These are phyloP conservation scores for Zea luxurians DNA, from an alignment of 176 grass and related monocot species.

Conservation along the genomic window DNA sequence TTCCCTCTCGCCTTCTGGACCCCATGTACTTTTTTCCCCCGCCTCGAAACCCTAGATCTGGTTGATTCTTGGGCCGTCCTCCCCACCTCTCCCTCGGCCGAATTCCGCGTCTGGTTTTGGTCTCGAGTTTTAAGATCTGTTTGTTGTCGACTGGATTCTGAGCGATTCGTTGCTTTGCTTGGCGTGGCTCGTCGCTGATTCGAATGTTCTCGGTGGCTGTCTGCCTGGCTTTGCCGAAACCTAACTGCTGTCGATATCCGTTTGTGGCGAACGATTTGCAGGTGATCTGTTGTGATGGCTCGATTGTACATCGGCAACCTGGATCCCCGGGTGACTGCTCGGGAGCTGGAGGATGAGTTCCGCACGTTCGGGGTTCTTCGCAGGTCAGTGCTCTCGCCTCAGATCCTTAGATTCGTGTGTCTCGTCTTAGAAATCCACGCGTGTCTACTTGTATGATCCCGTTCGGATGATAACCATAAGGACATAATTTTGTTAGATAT, in stretches of 20 bases:
- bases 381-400: slow-evolving; percentile 45
- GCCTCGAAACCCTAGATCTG: background rate
- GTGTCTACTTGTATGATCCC: too few relatives aligned
- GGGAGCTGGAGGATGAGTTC: slow-evolving; percentile 87
- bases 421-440: background rate
- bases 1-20: background rate
- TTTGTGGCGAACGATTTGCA: slow-evolving; percentile 2
- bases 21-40: background rate
- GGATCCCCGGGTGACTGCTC: slow-evolving; percentile 56
- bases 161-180: background rate
- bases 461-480: background rate
- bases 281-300: slow-evolving; percentile 46
- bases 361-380: slow-evolving; percentile 69
- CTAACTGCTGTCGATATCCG: background rate
- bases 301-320: slow-evolving; percentile 81
- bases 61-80: background rate
- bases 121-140: background rate
- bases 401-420: background rate
- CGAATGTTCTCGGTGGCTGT: background rate
- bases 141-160: background rate
- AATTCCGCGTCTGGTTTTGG: background rate
- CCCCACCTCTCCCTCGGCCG: background rate
- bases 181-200: background rate
- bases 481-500: background rate
- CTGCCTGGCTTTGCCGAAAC: background rate